phyloP scores from a whole-genome alignment of 2,329 filamentous ascomycete species.

The Penicillium sumatraense region DNA sequence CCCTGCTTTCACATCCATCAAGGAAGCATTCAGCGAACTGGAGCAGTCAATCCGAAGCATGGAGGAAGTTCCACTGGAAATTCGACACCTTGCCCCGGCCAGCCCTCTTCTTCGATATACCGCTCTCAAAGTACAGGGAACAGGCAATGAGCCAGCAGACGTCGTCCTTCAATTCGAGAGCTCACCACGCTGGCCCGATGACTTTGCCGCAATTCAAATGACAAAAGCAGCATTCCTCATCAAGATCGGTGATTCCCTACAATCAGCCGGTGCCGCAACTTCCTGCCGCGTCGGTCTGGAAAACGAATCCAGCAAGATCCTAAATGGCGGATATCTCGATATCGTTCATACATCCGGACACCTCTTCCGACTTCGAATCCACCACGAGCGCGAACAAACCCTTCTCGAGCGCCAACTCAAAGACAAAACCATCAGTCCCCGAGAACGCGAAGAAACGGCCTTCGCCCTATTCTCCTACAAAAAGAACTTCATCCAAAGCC shows the following conservation, averaged over 20 bases:
- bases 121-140: conserved; percentile 45
- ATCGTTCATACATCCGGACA: conserved; percentile 73
- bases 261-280: conserved; percentile 64
- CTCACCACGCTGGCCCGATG: conserved; percentile 91
- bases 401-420: conserved; percentile 79
- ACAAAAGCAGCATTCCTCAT: conserved; percentile 88
- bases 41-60: conserved; percentile 77
- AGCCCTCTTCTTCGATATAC: conserved; percentile 75
- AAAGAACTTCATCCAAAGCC: conserved; percentile 71
- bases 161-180: conserved; percentile 90
- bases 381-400: conserved; percentile 83
- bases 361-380: conserved; percentile 82
- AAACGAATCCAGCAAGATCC: conserved; percentile 67
- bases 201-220: conserved; percentile 85
- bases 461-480: conserved; percentile 72
- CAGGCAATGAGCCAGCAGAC: conserved; percentile 63
- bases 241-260: conserved; percentile 73
- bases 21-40: conserved; percentile 71
- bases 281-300: conserved; percentile 79
- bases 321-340: conserved; percentile 83
- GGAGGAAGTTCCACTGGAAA: conserved; percentile 82
- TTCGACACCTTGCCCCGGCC: conserved; percentile 77
- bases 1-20: conserved; percentile 67
- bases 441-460: conserved; percentile 70
- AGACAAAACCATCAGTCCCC: conserved; percentile 70